Evolutionary conservation across 2,329 filamentous ascomycete genomes (phyloP).

Genomic region (Trichocomaceae sp.): DNA sequence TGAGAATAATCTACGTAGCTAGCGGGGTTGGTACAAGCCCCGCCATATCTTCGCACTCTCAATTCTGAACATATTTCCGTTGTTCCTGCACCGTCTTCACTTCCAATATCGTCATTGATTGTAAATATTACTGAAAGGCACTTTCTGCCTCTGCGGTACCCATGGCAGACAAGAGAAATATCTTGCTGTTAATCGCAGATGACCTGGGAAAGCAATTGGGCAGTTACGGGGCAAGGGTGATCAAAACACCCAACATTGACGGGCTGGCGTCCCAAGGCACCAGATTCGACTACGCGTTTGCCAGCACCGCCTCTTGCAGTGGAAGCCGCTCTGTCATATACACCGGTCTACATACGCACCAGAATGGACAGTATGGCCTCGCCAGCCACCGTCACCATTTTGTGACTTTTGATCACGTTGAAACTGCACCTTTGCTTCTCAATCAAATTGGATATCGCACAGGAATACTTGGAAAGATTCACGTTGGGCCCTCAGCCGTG

Average conservation of each 20-base stretch:
- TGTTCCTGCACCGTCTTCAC: background rate
- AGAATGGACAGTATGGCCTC: conserved; percentile 46
- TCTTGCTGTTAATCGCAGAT: conserved; percentile 39
- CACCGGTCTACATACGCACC: conserved; percentile 43
- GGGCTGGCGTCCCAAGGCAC: conserved; percentile 33
- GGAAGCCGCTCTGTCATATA: conserved; percentile 44
- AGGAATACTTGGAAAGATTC: conserved; percentile 45
- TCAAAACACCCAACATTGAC: conserved; percentile 39
- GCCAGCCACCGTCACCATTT: conserved; percentile 37
- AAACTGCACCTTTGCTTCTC: conserved; percentile 38
- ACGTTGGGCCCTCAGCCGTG: conserved; percentile 37
- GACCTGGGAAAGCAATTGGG: conserved; percentile 35
- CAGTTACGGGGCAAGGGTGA: conserved; percentile 24
- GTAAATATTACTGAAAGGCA: background rate
- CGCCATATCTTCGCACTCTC: background rate
- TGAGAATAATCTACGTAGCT: too few species aligned
- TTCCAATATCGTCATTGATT: too few species aligned
- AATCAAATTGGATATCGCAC: conserved; percentile 38
- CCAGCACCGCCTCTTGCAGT: conserved; percentile 40
- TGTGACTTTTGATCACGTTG: conserved; percentile 39
- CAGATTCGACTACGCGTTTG: conserved; percentile 25
- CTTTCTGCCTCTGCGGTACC: background rate
- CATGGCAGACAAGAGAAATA: conserved; percentile 20
- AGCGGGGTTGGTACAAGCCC: background rate
- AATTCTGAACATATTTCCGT: background rate